Percentiles rank a stretch among this genome's conserved stretches.
Conservation (phyloP, 768 basidiomycete genomes). For the Agrocybe pediades region DNA sequence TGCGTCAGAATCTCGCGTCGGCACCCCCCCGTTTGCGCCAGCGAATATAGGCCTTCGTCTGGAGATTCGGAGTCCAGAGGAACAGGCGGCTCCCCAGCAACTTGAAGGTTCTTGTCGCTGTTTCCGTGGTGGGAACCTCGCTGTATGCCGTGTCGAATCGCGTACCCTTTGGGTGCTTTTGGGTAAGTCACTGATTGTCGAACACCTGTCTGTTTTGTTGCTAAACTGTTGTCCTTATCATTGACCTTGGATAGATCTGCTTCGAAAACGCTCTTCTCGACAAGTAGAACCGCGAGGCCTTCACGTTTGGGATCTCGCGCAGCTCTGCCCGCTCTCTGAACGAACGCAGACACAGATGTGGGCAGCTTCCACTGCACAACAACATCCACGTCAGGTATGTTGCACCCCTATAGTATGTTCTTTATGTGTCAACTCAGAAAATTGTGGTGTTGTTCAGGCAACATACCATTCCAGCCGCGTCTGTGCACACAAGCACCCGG, state of each 20-base stretch:
- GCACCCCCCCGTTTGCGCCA: constrained; percentile 28
- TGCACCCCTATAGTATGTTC: constrained; percentile 25
- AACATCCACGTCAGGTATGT: constrained; percentile 34
- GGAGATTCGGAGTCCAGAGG: constrained; percentile 12
- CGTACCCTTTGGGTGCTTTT: constrained; percentile 15
- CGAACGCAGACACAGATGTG: constrained; percentile 24
- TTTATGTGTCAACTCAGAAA: not conserved
- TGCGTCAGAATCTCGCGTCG: constrained; percentile 19
- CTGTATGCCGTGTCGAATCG: constrained; percentile 3
- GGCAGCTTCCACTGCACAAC: constrained; percentile 41
- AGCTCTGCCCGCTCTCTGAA: constrained; percentile 37
- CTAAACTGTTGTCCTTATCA: not conserved
- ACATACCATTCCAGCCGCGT: no score
- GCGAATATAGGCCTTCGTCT: constrained; percentile 29
- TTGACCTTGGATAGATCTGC: constrained; percentile 8
- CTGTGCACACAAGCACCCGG: no score
- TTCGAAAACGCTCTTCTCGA: constrained; percentile 26
- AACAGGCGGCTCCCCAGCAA: constrained; percentile 7
- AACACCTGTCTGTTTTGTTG: constrained; percentile 2
- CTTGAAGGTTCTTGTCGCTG: constrained; percentile 2
- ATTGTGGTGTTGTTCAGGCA: no score
- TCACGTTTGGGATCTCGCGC: not conserved
- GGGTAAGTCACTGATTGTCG: constrained; percentile 11
- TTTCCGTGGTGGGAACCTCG: constrained; percentile 12
- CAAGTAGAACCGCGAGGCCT: constrained; percentile 30